These are phyloP conservation scores for Saccharomycopsis selenospora DNA, from an alignment of 805 yeast genomes.

Conservation along the genomic window DNA sequence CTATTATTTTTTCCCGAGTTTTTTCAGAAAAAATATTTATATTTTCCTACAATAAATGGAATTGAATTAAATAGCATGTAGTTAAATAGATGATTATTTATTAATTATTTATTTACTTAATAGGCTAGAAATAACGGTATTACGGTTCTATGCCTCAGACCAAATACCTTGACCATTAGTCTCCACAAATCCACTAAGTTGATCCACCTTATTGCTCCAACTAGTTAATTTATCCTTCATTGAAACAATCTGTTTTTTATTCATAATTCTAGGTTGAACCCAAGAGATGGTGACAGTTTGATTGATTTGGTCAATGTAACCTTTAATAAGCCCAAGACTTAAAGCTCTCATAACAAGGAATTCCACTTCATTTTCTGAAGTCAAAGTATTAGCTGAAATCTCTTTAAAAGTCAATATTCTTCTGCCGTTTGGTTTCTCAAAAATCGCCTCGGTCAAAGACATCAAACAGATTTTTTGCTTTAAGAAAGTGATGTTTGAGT, in stretches of 20 bases:
- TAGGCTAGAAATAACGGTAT: no score
- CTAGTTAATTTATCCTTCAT: constrained; percentile 66
- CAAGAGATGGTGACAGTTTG: constrained; percentile 76
- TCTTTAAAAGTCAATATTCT: constrained; percentile 68
- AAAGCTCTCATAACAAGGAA: constrained; percentile 87
- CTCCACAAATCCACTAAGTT: constrained; percentile 55
- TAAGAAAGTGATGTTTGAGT: constrained; percentile 54
- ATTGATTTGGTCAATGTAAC: constrained; percentile 84
- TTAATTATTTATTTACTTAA: no score
- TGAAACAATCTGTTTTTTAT: constrained; percentile 64
- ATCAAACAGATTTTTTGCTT: constrained; percentile 88
- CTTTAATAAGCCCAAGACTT: constrained; percentile 73
- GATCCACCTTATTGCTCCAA: constrained; percentile 74
- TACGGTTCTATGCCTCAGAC: constrained; percentile 45
- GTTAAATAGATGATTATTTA: no score
- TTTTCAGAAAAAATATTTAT: no score
- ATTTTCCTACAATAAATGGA: no score
- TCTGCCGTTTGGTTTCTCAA: constrained; percentile 63
- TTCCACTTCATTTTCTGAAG: constrained; percentile 66
- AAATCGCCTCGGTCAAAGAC: constrained; percentile 84
- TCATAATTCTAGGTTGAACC: constrained; percentile 95
- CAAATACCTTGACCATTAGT: constrained; percentile 57
- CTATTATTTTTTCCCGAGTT: no score
- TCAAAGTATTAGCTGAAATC: constrained; percentile 63
- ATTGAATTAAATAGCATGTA: no score